These are phyloP conservation scores for Pichia rugopelliculosa DNA, from an alignment of 805 yeast genomes.

Conservation along the genomic window DNA sequence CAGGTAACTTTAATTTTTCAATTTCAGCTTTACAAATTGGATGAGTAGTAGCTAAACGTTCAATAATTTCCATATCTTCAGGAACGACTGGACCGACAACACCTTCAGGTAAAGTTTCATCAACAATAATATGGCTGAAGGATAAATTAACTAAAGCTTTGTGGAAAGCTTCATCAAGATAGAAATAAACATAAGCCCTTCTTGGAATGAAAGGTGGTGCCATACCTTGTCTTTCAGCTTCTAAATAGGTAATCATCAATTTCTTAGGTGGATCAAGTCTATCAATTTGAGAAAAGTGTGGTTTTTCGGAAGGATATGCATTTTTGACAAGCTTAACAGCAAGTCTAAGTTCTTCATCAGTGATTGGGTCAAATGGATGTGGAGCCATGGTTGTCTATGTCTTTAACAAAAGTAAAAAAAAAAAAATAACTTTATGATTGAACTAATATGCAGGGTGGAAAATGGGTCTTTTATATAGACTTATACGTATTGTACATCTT, in stretches of 20 bases:
- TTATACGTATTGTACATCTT: no score
- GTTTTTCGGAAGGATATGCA: slow-evolving; percentile 43
- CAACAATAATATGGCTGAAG: slow-evolving; percentile 53
- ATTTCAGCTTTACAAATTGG: slow-evolving; percentile 58
- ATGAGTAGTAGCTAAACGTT: slow-evolving; percentile 41
- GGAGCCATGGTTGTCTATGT: slow-evolving; percentile 8
- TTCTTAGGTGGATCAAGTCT: slow-evolving; percentile 74
- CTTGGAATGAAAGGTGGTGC: slow-evolving; percentile 57
- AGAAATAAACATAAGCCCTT: slow-evolving; percentile 62
- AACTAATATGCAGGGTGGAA: no score
- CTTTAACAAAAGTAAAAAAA: background rate
- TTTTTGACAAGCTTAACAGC: slow-evolving; percentile 58
- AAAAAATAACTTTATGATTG: no score
- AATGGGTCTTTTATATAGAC: background rate
- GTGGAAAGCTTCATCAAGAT: slow-evolving; percentile 45
- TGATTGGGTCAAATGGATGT: slow-evolving; percentile 32
- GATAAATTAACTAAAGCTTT: slow-evolving; percentile 67
- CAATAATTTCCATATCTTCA: slow-evolving; percentile 52
- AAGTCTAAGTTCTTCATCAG: slow-evolving; percentile 49
- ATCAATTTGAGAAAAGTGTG: slow-evolving; percentile 62
- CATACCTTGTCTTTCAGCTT: slow-evolving; percentile 53
- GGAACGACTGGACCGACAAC: slow-evolving; percentile 66
- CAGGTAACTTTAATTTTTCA: slow-evolving; percentile 58
- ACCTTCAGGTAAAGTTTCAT: slow-evolving; percentile 49
- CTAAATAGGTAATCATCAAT: slow-evolving; percentile 58